A percentile compares a stretch with the other conserved stretches of the same genome.
These are phyloP conservation scores for Chenopodium berlandieri DNA, from an alignment of 148 eudicot species.

Conservation along the genomic window DNA sequence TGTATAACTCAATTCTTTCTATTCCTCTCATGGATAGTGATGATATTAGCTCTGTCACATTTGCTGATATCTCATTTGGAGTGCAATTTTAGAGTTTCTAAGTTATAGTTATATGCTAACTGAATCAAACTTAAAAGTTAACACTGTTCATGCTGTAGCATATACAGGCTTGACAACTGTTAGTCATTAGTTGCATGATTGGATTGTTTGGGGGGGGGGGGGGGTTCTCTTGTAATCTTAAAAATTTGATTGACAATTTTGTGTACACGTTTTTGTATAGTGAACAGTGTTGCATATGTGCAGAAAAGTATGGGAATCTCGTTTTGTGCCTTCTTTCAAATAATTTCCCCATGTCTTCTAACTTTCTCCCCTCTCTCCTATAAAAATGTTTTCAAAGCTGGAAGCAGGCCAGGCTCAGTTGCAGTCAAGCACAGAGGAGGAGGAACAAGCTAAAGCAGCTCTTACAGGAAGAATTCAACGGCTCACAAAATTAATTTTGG, in stretches of 20 bases:
- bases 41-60: background rate
- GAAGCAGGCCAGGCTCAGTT: conserved; percentile 65
- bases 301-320: background rate
- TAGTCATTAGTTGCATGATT: background rate
- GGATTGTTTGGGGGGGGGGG: background rate
- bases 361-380: background rate
- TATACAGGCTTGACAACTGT: background rate
- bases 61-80: background rate
- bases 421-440: conserved; percentile 72
- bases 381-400: conserved; percentile 30
- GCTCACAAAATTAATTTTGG: conserved; percentile 68
- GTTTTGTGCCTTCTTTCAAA: background rate
- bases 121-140: background rate
- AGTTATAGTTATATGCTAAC: background rate
- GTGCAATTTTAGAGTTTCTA: background rate
- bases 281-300: background rate
- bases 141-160: background rate
- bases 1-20: background rate
- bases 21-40: background rate
- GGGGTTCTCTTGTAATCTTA: background rate
- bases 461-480: conserved; percentile 82
- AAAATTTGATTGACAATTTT: no score
- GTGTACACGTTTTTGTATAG: no score
- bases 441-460: conserved; percentile 81
- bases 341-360: background rate